Conservation (phyloP, 1,139 yeast species). For the Pneumocystis carinii region DNA sequence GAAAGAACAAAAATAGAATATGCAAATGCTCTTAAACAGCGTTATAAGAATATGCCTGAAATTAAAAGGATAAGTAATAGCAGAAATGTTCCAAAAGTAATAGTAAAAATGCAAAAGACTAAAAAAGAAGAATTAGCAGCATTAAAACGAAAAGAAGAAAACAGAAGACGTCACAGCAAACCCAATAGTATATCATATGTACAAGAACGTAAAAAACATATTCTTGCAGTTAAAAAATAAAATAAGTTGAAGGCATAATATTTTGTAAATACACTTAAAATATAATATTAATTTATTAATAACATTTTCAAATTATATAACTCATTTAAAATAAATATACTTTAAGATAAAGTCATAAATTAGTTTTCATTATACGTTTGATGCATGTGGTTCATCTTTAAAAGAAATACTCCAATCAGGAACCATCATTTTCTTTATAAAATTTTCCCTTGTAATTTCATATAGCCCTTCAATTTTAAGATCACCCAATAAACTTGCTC, state of each 20-base stretch:
- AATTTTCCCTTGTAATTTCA: not conserved
- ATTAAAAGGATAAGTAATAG: slow-evolving; percentile 78
- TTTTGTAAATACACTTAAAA: not conserved
- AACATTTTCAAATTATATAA: not conserved
- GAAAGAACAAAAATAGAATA: slow-evolving; percentile 77
- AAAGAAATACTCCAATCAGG: slow-evolving; percentile 1
- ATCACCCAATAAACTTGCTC: slow-evolving; percentile 1
- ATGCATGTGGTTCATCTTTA: not conserved
- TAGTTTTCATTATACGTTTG: not conserved
- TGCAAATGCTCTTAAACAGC: slow-evolving; percentile 77
- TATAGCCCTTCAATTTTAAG: slow-evolving; percentile 1
- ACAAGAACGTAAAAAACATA: not conserved
- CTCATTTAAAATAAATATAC: not conserved
- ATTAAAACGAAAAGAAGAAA: slow-evolving; percentile 64
- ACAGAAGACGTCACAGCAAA: slow-evolving; percentile 44
- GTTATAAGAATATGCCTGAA: slow-evolving; percentile 94
- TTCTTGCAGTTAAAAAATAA: not conserved
- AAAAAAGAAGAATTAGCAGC: slow-evolving; percentile 60
- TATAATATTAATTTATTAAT: not conserved
- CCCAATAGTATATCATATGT: not conserved
- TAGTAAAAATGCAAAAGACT: slow-evolving; percentile 79
- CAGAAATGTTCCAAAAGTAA: slow-evolving; percentile 74
- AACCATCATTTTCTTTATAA: not conserved
- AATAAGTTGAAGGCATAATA: not conserved
- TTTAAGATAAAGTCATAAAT: not conserved